Percentiles rank a stretch among this genome's conserved stretches.
Evolutionary conservation across 306 rosid species (phyloP).

Genomic region (Cicer bijugum): DNA sequence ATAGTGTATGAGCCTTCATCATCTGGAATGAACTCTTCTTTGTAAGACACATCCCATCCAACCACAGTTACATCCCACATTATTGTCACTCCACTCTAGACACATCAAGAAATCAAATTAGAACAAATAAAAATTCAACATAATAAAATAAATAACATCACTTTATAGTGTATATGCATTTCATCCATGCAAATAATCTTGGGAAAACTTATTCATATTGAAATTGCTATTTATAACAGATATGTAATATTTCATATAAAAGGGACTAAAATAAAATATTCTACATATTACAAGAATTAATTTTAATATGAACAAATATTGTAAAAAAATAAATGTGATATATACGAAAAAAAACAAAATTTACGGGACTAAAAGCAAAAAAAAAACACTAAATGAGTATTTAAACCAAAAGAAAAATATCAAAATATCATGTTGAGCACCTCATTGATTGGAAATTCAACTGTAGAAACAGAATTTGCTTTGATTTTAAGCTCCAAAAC

Average conservation of each 20-base stretch:
- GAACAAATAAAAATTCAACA: background rate
- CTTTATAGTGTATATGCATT: background rate
- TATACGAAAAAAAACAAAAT: too few relatives aligned
- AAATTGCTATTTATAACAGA: too few relatives aligned
- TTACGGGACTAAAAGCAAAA: too few relatives aligned
- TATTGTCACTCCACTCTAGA: slow-evolving; percentile 70
- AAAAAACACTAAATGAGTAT: too few relatives aligned
- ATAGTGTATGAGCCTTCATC: slow-evolving; percentile 86
- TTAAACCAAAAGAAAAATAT: background rate
- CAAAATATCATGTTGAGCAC: slow-evolving; percentile 43
- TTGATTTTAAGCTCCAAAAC: slow-evolving; percentile 54
- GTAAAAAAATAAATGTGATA: too few relatives aligned
- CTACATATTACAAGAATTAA: too few relatives aligned
- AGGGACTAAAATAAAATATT: too few relatives aligned
- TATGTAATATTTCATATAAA: too few relatives aligned
- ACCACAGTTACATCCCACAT: slow-evolving; percentile 80
- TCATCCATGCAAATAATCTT: too few relatives aligned
- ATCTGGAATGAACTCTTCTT: slow-evolving; percentile 87
- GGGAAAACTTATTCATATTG: too few relatives aligned
- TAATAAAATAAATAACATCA: background rate
- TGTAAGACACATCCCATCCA: slow-evolving; percentile 89
- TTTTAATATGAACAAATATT: too few relatives aligned
- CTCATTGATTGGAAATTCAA: slow-evolving; percentile 66
- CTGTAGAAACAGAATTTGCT: slow-evolving; percentile 48
- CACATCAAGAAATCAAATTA: slow-evolving; percentile 26